Percentiles rank a stretch among this genome's conserved stretches.
Evolutionary conservation across 257 asterid species (phyloP).

Genomic region (Lycium barbarum): DNA sequence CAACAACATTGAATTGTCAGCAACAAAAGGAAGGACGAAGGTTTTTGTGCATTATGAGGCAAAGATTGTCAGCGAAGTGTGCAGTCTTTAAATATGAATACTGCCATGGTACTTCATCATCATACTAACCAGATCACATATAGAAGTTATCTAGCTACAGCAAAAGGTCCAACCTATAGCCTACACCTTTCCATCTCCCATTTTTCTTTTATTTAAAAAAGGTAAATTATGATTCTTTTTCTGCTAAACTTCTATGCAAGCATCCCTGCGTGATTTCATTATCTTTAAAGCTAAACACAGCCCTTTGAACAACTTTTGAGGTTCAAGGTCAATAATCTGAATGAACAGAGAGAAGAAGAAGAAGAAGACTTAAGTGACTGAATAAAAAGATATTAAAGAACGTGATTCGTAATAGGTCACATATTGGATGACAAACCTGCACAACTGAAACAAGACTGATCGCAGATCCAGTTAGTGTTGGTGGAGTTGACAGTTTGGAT

Average conservation of each 20-base stretch:
- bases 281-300: not conserved
- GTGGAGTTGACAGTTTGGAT: constrained; percentile 71
- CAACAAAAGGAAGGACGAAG: constrained; percentile 2
- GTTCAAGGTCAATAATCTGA: constrained; percentile 6
- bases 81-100: not conserved
- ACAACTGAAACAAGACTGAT: constrained; percentile 83
- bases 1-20: not conserved
- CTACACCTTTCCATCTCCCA: not conserved
- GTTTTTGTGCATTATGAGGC: not conserved
- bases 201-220: not conserved
- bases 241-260: not conserved
- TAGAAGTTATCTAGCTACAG: not conserved
- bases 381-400: not conserved
- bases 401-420: not conserved
- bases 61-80: not conserved
- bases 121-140: not conserved
- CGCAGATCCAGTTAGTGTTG: constrained; percentile 72
- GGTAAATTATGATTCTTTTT: not conserved
- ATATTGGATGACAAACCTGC: constrained; percentile 55
- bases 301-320: not conserved
- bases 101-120: not conserved
- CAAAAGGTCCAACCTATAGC: not conserved
- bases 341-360: not conserved
- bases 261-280: not conserved
- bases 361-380: not conserved